Percentiles rank a stretch among this genome's conserved stretches.
Conservation (phyloP, 371 early-diverging fungal genomes). For the Syncephalastrum racemosum region DNA sequence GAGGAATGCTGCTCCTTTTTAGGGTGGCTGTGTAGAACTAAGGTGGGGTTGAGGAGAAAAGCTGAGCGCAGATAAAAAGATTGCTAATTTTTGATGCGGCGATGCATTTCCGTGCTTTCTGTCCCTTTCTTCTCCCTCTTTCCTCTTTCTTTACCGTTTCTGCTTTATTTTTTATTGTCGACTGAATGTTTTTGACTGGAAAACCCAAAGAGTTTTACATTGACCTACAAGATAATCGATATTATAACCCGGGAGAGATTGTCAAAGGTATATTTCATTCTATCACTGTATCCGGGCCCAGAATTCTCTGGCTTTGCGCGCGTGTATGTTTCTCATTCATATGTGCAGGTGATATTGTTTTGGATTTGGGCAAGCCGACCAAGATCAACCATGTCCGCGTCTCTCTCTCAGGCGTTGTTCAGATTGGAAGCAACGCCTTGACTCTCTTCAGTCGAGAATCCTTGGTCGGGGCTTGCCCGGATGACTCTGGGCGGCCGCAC, state of each 20-base stretch:
- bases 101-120: too few species aligned
- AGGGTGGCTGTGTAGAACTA: neutral
- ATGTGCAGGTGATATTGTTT: slow-evolving; percentile 35
- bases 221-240: slow-evolving; percentile 33
- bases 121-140: slow-evolving; percentile 4
- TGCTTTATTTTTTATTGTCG: neutral
- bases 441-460: slow-evolving; percentile 23
- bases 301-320: neutral
- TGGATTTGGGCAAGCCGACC: slow-evolving; percentile 37
- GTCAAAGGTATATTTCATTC: slow-evolving; percentile 30
- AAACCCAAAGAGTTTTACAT: slow-evolving; percentile 46
- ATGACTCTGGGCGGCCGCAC: slow-evolving; percentile 27
- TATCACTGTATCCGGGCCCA: neutral
- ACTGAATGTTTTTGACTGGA: slow-evolving; percentile 12
- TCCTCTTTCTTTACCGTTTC: slow-evolving; percentile 1
- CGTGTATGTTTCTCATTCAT: slow-evolving; percentile 1
- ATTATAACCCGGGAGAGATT: slow-evolving; percentile 43
- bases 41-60: too few species aligned
- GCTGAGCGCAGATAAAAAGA: too few species aligned
- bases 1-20: too few species aligned
- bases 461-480: slow-evolving; percentile 27
- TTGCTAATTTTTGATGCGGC: too few species aligned
- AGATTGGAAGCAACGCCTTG: slow-evolving; percentile 21
- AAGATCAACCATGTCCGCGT: slow-evolving; percentile 38
- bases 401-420: slow-evolving; percentile 31